Base-by-base conservation (phyloP, 768 basidiomycete species). In the Harrya chromipes region DNA sequence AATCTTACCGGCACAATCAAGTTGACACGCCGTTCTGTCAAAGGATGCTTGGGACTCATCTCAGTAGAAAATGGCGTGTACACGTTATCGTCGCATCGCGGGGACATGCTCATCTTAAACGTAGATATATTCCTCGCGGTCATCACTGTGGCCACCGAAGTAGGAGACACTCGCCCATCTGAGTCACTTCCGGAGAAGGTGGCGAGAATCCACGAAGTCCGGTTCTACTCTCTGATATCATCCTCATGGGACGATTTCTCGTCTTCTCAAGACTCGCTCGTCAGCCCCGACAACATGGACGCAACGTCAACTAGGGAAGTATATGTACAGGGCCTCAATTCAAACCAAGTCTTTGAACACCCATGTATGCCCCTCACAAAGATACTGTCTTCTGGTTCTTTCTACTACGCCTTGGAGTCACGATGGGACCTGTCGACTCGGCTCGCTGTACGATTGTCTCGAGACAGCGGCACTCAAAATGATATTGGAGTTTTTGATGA, bases 401-500 rank as follows among this genome's bases (percentile, higher is more conserved):
- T 99, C 72, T 99, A 97, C 70, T 97, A 90, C 62, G 85, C 97
- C 2, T 63, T 85, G 23, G 84, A 84, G 59, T 80, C 87, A 0
- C 74, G 79, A 7, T 97, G 94, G 91, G 94, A 98, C 67, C 72
- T 98, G 26, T 93, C 93, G 4, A 86, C 90, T 1, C 74, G 94
- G 39, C 74, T 98, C 34, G 73, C 85, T 14, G 78, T 83, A 29
- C 81, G 94, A 4, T 67, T 94, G 43, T 69, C 76, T 50, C 73
- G 81, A 64, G 77, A 78, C 58, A 69, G 64, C 46, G 70, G 61
- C 34, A 55, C 69, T 40, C 63, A 66, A 35, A 72, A 71, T 53
- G 83, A 88, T 58, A 64, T 78, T 9, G 75, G 73, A 20, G 71
- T 75, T n/a, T 91, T 85, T 57, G 91, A 94, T 64, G 83, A 84